Evolutionary conservation across 2,329 filamentous ascomycete species (phyloP).

Genomic region (Polychaeton citri): DNA sequence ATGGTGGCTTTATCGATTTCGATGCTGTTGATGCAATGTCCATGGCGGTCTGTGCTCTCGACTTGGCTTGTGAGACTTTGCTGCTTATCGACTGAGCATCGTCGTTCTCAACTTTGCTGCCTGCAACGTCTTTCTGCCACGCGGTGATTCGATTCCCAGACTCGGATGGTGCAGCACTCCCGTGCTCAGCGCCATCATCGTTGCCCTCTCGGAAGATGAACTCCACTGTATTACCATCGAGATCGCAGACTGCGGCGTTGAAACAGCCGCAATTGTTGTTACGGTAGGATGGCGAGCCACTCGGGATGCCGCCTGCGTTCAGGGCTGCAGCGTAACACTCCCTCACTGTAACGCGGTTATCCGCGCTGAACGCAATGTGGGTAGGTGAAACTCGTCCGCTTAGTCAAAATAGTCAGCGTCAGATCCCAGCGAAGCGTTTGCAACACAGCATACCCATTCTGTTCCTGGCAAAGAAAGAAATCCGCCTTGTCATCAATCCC

Average conservation of each 20-base stretch:
- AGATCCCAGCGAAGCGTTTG: background rate
- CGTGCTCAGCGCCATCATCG: constrained; percentile 25
- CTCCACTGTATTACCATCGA: constrained; percentile 75
- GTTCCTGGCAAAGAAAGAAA: constrained; percentile 51
- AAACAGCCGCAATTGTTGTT: constrained; percentile 43
- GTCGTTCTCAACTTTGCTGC: constrained; percentile 6
- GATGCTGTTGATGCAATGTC: constrained; percentile 14
- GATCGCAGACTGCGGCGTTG: constrained; percentile 55
- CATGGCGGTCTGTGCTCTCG: constrained; percentile 12
- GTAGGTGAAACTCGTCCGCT: constrained; percentile 17
- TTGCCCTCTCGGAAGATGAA: constrained; percentile 46
- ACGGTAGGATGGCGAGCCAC: constrained; percentile 42
- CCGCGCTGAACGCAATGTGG: constrained; percentile 49
- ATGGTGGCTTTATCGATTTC: constrained; percentile 7
- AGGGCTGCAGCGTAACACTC: constrained; percentile 60
- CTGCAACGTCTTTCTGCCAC: constrained; percentile 29
- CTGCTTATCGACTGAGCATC: constrained; percentile 13
- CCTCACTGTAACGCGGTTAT: constrained; percentile 50
- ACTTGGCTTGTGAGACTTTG: constrained; percentile 10
- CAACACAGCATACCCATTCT: constrained; percentile 36
- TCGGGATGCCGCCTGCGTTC: constrained; percentile 48
- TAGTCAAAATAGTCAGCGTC: constrained; percentile 3
- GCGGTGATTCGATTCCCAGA: constrained; percentile 31
- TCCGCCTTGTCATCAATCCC: constrained; percentile 44
- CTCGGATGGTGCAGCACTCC: constrained; percentile 22